A percentile compares a stretch with the other conserved stretches of the same genome.
Conservation (phyloP, 805 yeast genomes). For the Starmera quercuum region DNA sequence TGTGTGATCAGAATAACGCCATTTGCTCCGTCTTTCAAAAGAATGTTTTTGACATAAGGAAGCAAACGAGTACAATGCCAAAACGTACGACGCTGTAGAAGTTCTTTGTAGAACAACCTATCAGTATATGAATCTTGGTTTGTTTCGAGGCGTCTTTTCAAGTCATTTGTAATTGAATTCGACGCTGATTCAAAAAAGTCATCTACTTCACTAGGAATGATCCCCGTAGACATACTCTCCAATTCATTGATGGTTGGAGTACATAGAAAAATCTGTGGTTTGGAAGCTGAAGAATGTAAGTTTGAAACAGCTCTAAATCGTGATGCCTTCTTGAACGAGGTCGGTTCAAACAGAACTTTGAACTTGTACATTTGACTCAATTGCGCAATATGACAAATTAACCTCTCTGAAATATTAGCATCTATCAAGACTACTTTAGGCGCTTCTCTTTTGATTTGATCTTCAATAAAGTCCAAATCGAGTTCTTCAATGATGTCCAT, state of each 20-base stretch:
- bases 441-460: conserved; percentile 29
- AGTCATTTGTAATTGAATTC: conserved; percentile 4
- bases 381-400: conserved; percentile 29
- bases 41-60: conserved; percentile 58
- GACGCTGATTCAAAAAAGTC: conserved; percentile 29
- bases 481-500: conserved; percentile 62
- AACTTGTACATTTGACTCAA: conserved; percentile 16
- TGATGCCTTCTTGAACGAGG: conserved; percentile 58
- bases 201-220: conserved; percentile 31
- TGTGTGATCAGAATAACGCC: too few species aligned
- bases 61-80: conserved; percentile 30
- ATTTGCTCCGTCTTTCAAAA: conserved; percentile 53
- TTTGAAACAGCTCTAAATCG: conserved; percentile 31
- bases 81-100: too few species aligned
- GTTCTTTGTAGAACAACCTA: neutral
- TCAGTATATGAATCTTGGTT: neutral
- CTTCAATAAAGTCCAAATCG: conserved; percentile 32
- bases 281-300: conserved; percentile 16
- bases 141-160: neutral
- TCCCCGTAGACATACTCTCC: conserved; percentile 38
- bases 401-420: conserved; percentile 49
- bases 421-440: conserved; percentile 57
- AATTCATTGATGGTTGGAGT: conserved; percentile 68
- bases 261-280: conserved; percentile 37
- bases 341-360: conserved; percentile 63